Evolutionary conservation across 2,329 filamentous ascomycete genomes (phyloP), one percentile per base, ranked within the genome.

Genomic region (Acrocalymma vagum): DNA sequence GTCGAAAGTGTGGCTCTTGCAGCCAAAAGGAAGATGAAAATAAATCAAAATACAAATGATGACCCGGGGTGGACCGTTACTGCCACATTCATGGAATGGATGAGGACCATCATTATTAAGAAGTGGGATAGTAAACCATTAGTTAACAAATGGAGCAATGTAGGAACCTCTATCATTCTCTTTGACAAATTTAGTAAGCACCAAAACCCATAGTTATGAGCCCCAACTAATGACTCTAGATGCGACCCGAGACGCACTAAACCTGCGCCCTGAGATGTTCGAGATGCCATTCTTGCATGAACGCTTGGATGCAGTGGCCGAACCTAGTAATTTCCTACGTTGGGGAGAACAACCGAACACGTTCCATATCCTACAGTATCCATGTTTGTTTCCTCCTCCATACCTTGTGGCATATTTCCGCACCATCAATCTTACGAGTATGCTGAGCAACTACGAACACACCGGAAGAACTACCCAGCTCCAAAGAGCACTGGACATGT

Each of bases 341-440:
- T 36, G 77, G 79, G 4, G 85, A 83, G 45, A 73, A 0, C 85
- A 83, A 21, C 82, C 78, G 44, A 84, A 84, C 53, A 82, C 75
- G 18, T 73, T 85, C 15, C 91, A 96, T 67, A 73, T 97, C 1
- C 74, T 97, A 3, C 85, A 91, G 43, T 90, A 87, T 50, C 84
- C 89, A 0, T 95, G 87, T 61, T 77, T 97, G 0, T 96, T 96
- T 58, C 84, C 80, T 14, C 79, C 85, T 0, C 78, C 85, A 0
- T 83, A 83, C 1, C 73, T 95, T 3, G 86, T 95, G 3, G 84
- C 84, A 0, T 95, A 91, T 64, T 96, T 97, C 65, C 85, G 93
- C 13, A 83, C 90, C 4, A 85, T 96, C 60, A 96, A 96, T 63
- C 90, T 94, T 58, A 83, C 88, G 0, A 81, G 81, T 11, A 97